phyloP scores from a whole-genome alignment of 2,329 filamentous ascomycete species.

The Aaosphaeria pasadenensis region DNA sequence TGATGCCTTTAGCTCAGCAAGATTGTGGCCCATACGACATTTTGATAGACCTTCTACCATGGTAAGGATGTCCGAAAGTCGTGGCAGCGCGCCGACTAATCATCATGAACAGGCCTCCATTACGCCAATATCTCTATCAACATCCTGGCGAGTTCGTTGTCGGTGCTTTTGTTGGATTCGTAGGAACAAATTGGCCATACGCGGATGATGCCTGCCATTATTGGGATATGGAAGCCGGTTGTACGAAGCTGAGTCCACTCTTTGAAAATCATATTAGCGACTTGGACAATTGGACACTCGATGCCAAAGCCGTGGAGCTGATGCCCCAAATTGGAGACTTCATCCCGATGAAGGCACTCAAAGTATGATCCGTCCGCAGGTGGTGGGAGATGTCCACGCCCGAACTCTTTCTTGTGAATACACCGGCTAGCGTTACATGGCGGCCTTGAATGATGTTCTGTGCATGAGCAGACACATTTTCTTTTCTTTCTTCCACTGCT shows the following conservation, averaged over 20 bases:
- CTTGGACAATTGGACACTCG: conserved; percentile 31
- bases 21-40: conserved; percentile 31
- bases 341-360: conserved; percentile 13
- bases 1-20: conserved; percentile 28
- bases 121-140: conserved; percentile 31
- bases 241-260: conserved; percentile 29
- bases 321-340: conserved; percentile 32
- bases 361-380: too few relatives aligned
- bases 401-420: too few relatives aligned
- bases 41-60: conserved; percentile 32
- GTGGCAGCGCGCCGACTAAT: neutral
- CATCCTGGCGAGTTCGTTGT: conserved; percentile 28
- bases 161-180: conserved; percentile 24
- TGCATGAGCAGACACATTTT: too few relatives aligned
- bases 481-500: too few relatives aligned
- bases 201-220: conserved; percentile 36
- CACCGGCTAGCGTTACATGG: too few relatives aligned
- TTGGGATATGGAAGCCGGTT: conserved; percentile 34
- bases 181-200: conserved; percentile 31
- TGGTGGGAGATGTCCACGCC: too few relatives aligned
- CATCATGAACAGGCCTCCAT: conserved; percentile 23
- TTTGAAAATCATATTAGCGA: conserved; percentile 32
- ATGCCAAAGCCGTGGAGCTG: conserved; percentile 30
- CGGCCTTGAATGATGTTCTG: too few relatives aligned
- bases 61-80: conserved; percentile 15